Evolutionary conservation across 352 stramenopile species (phyloP).

Genomic region (Phytophthora melonis): DNA sequence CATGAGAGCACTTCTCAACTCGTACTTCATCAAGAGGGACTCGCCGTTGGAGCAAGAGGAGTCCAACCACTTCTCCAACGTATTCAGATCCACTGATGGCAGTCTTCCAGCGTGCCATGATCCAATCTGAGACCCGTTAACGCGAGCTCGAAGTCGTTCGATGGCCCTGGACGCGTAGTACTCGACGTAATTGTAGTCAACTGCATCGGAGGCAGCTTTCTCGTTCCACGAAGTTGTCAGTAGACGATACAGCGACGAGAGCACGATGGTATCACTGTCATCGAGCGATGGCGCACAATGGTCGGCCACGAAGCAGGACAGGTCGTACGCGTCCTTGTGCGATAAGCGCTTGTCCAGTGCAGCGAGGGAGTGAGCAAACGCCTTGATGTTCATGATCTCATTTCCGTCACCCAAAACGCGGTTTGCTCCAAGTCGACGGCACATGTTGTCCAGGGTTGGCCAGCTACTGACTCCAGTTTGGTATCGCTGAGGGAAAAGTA

Average conservation of each 20-base stretch:
- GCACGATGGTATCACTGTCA: constrained; percentile 38
- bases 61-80: constrained; percentile 53
- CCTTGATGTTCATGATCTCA: constrained; percentile 67
- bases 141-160: constrained; percentile 29
- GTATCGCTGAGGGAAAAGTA: constrained; percentile 27
- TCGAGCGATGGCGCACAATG: constrained; percentile 15
- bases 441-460: constrained; percentile 58
- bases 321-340: constrained; percentile 42
- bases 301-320: constrained; percentile 38
- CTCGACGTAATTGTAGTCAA: constrained; percentile 23
- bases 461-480: constrained; percentile 15
- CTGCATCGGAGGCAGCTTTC: neutral
- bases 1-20: constrained; percentile 61
- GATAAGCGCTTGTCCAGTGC: constrained; percentile 53
- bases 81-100: constrained; percentile 36
- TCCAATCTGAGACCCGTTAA: constrained; percentile 18
- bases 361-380: constrained; percentile 52
- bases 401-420: constrained; percentile 66
- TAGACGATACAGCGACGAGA: constrained; percentile 29
- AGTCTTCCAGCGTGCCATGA: neutral
- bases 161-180: constrained; percentile 33
- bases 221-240: constrained; percentile 12
- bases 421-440: constrained; percentile 59
- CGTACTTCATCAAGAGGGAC: constrained; percentile 61
- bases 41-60: constrained; percentile 55